Evolutionary conservation across 371 early-diverging fungal species (phyloP), one percentile per base, ranked within the genome.

Genomic region (Mortierella sp.): DNA sequence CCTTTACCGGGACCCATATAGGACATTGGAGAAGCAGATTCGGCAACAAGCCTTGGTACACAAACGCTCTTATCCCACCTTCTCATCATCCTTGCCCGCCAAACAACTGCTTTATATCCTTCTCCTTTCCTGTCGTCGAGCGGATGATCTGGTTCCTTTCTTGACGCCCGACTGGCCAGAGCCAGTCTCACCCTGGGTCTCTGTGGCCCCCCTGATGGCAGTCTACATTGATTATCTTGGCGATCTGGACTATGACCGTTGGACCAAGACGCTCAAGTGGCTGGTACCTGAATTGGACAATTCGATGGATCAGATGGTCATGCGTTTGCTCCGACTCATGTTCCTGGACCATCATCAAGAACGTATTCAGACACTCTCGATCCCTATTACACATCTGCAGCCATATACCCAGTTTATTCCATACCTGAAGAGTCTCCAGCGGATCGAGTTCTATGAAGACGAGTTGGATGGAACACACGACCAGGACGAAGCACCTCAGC

Each of bases 261-360:
- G 72, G 72, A 58, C 21, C 2, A 26, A 18, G 0, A 66, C 67
- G 0, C 61, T 72, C 30, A 66, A 61, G 14, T 38, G 10, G 1
- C 47, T 66, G 23, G 26, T 53, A 3, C 58, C 27, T 8, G 67
- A 66, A 21, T 28, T 61, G 31, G 67, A 66, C 45, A 53, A 56
- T 18, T 28, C 13, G 0, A 61, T 66, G 38, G 67, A 62, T 18
- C 30, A 55, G 19, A 38, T 53, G 12, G 43, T 59, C n/a, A 30
- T 39, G 14, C 66, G 72, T 13, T 42, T 58, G 19, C 52, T 66
- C 31, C 61, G 67, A 30, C 58, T 72, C 43, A 18, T 72, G 39
- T 72, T 72, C 34, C 30, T 72, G 49, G 62, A 72, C 14, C 72
- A 72, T n/a, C 72, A 66, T 24, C 53, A 54, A 38, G 61, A 54